Evolutionary conservation across 1,139 yeast genomes (phyloP), one percentile per base, ranked within the genome.

Genomic region (Debaryomycetaceae sp.): DNA sequence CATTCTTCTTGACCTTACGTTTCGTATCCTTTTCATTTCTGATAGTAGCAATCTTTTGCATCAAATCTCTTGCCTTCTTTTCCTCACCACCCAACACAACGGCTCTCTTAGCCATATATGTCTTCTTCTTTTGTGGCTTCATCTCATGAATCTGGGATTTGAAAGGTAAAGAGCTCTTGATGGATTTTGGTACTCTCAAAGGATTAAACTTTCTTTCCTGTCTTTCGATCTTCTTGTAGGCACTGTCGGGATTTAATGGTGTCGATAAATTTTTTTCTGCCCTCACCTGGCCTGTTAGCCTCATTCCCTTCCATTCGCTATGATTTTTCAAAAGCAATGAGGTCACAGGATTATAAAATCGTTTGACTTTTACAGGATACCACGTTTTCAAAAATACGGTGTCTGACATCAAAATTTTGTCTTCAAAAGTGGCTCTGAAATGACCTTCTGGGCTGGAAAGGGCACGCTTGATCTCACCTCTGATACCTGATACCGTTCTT

Each of bases 371-470:
- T 39, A 95, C 95, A 1, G 98, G 98, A 63, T 90, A 91, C 99
- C 99, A 95, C 1, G 98, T 93, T 63, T 96, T 84, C 62, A 95
- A 71, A 56, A 93, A 85, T 11, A 95, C 79, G 42, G 88, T 87
- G 65, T 93, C 99, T 50, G 95, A 80, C 85, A 93, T 79, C 49
- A 91, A 76, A 36, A 93, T 80, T 68, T 91, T 93, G 63, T 95
- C 99, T 66, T 95, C 99, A 66, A 95, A 95, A 1, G 98, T 84
- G n/a, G 99, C 99, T 63, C 99, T 81, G 73, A 80, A 95, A 63
- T 87, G 84, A n/a, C 99, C 99, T 48, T 91, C 98, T 0, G 98
- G 97, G 54, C 87, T 87, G 6, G 96, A 80, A 50, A 95, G 73
- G 0, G 98, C 99, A 54, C 97, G 78, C 63, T 95, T 95, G 55